Base-by-base conservation (phyloP, 768 basidiomycete species). In the Lentinula sp. region DNA sequence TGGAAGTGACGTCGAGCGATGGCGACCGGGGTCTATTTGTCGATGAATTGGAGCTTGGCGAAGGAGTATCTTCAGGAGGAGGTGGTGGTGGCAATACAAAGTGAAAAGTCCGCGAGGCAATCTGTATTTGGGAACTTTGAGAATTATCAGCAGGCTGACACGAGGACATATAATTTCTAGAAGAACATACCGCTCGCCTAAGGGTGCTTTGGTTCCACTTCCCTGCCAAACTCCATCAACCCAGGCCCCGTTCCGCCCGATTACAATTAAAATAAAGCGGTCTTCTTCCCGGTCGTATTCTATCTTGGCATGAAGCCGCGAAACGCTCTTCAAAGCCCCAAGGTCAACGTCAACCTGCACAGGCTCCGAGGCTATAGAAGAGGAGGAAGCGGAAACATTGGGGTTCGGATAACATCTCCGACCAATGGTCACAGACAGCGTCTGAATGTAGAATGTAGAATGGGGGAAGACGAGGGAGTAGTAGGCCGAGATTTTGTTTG, bases 231-330 rank as follows among this genome's bases (percentile, higher is more conserved):
- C 86, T 35, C 95, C 95, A 65, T 98, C 95, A 4, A 99, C 94
- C 90, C 95, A 98, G 16, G 95, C 95, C 12, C 97, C 97, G 68
- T 99, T 98, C 61, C 97, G 81, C n/a, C 97, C 97, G 41, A 93
- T 82, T 41, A 99, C 95, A 62, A 87, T 86, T 39, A 99, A 83
- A 15, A 92, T 86, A 71, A 95, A 97, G 57, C 89, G 85, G 63
- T 91, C 91, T 63, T 89, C 87, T 7, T 92, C 89, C 71, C 91
- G 88, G 78, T 95, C 93, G 69, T 92, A 97, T 72, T 92, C 93
- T 67, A 98, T 95, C 78, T 86, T 88, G 37, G 97, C 97, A 70
- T 99, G 97, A 16, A 97, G 80, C 23, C 97, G 85, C n/a, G 95
- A 98, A 57, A 99, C 95, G 64, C 93, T 95, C 84, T 98, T 98